phyloP scores from a whole-genome alignment of 78 protist species.

The Protostelium mycophagum region DNA sequence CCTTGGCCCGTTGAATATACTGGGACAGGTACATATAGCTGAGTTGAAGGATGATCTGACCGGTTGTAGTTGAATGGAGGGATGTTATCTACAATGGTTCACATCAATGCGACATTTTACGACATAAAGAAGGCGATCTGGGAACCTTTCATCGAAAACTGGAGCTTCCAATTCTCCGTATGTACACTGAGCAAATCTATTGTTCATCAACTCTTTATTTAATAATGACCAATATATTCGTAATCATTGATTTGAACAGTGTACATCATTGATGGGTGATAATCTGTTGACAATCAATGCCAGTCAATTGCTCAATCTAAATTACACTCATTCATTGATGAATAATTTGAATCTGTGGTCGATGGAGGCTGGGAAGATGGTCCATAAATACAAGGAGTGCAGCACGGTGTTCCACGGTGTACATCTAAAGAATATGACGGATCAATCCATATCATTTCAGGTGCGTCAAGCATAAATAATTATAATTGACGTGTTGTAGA shows the following conservation, averaged over 20 bases:
- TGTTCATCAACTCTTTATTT: too few species aligned
- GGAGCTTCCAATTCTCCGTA: background rate
- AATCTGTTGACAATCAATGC: background rate
- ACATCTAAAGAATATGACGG: background rate
- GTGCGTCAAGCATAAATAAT: background rate
- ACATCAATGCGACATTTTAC: background rate
- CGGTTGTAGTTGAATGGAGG: background rate
- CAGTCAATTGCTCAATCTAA: too few species aligned
- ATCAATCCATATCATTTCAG: background rate
- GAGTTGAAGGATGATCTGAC: background rate
- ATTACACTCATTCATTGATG: background rate
- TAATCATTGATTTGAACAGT: background rate
- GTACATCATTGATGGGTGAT: background rate
- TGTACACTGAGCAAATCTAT: too few species aligned
- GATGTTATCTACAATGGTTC: background rate
- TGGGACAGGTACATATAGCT: background rate
- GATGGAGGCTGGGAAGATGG: background rate
- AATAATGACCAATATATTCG: background rate
- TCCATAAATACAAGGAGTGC: background rate
- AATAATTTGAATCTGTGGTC: background rate
- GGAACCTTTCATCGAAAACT: background rate
- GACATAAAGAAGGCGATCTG: background rate
- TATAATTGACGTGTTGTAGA: background rate
- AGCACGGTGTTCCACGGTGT: background rate
- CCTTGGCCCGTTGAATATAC: background rate